Percentiles rank a stretch among this genome's conserved stretches.
Evolutionary conservation across 140 eudicot species (phyloP).

Genomic region (Ambrosia hybrid): DNA sequence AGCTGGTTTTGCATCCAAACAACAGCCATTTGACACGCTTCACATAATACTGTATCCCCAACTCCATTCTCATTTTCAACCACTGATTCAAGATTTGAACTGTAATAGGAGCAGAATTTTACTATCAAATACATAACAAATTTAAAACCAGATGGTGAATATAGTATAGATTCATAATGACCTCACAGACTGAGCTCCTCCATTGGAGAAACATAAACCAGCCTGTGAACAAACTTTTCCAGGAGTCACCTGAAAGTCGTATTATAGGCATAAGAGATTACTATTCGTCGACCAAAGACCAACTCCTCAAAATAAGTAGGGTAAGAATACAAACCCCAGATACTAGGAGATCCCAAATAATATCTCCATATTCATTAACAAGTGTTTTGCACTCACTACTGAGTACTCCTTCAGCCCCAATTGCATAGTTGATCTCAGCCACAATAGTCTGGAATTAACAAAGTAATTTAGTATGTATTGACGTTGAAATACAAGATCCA

Average conservation of each 20-base stretch:
- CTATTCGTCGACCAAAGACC: not conserved
- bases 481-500: not conserved
- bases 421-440: slow-evolving; percentile 66
- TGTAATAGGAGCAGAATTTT: too few relatives aligned
- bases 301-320: not conserved
- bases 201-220: slow-evolving; percentile 60
- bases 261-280: slow-evolving; percentile 1
- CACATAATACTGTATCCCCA: slow-evolving; percentile 43
- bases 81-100: too few relatives aligned
- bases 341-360: slow-evolving; percentile 85
- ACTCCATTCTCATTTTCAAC: slow-evolving; percentile 2
- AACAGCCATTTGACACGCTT: slow-evolving; percentile 78
- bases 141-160: too few relatives aligned
- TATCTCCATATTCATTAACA: slow-evolving; percentile 54
- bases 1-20: slow-evolving; percentile 80
- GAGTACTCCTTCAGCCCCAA: slow-evolving; percentile 59
- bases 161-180: not conserved
- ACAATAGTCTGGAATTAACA: slow-evolving; percentile 44
- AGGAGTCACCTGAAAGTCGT: slow-evolving; percentile 54
- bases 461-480: slow-evolving; percentile 10
- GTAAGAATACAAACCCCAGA: slow-evolving; percentile 58
- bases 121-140: too few relatives aligned
- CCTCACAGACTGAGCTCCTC: slow-evolving; percentile 55
- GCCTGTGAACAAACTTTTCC: slow-evolving; percentile 59
- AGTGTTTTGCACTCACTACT: slow-evolving; percentile 63